Evolutionary conservation across 352 stramenopile genomes (phyloP).

Genomic region (Ophiocytium majus): DNA sequence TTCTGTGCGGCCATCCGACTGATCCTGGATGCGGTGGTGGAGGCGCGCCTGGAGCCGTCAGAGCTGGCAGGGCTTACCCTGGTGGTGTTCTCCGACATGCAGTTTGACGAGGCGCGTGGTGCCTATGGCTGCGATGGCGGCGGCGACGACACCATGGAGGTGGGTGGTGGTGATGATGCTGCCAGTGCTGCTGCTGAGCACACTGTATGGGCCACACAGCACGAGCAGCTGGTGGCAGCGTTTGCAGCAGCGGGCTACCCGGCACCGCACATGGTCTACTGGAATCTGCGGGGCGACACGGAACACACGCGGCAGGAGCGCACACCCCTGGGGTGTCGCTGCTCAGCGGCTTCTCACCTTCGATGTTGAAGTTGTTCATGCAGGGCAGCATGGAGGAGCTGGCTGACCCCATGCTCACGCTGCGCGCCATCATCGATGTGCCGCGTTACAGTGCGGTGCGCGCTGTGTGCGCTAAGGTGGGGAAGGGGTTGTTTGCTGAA

Average conservation of each 20-base stretch:
- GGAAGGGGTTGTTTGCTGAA: not conserved
- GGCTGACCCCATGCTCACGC: not conserved
- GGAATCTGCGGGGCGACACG: too few relatives aligned
- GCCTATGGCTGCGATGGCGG: not conserved
- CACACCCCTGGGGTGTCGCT: slow-evolving; percentile 26
- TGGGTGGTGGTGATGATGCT: too few relatives aligned
- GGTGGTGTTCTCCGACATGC: slow-evolving; percentile 77
- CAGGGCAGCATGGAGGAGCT: slow-evolving; percentile 8
- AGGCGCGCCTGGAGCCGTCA: slow-evolving; percentile 62
- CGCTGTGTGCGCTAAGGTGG: not conserved
- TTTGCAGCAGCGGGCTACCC: slow-evolving; percentile 46
- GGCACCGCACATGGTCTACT: too few relatives aligned
- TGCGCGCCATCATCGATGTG: not conserved
- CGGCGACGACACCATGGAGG: not conserved
- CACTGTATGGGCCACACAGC: not conserved
- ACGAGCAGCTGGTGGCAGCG: slow-evolving; percentile 37
- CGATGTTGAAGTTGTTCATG: slow-evolving; percentile 46
- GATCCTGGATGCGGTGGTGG: slow-evolving; percentile 63
- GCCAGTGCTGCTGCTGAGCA: too few relatives aligned
- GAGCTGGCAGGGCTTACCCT: slow-evolving; percentile 47
- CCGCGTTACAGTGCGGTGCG: slow-evolving; percentile 5
- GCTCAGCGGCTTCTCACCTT: slow-evolving; percentile 48
- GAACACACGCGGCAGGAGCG: slow-evolving; percentile 24
- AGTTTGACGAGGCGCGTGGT: slow-evolving; percentile 65
- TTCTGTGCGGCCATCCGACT: slow-evolving; percentile 67